Percentiles rank a stretch among this genome's conserved stretches.
Conservation (phyloP, 106 monocot genomes). For the Dioscorea alata region DNA sequence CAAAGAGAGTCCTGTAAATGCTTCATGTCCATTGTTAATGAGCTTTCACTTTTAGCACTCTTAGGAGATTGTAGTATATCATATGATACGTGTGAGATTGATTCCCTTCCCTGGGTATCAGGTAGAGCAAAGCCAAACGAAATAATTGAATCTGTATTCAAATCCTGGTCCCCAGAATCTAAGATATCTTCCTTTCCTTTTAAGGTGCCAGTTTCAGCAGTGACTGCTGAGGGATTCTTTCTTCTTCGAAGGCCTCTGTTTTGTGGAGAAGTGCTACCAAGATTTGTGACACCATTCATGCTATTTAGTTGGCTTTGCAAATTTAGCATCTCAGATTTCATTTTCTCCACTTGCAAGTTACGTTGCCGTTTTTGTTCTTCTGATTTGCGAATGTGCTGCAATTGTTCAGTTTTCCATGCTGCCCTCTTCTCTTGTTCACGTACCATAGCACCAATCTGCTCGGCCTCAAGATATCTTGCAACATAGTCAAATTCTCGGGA, state of each 20-base stretch:
- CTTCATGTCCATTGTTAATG: slow-evolving; percentile 37
- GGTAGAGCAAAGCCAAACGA: slow-evolving; percentile 36
- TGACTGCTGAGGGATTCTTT: slow-evolving; percentile 26
- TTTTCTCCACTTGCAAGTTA: slow-evolving; percentile 93
- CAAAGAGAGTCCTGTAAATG: slow-evolving; percentile 31
- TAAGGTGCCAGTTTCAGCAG: slow-evolving; percentile 5
- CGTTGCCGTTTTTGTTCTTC: slow-evolving; percentile 74
- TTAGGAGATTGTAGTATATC: slow-evolving; percentile 35
- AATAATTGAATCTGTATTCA: slow-evolving; percentile 12
- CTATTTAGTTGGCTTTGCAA: slow-evolving; percentile 73
- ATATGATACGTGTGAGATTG: slow-evolving; percentile 9
- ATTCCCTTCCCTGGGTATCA: slow-evolving; percentile 27
- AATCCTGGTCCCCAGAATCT: slow-evolving; percentile 17
- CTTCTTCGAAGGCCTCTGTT: slow-evolving; percentile 46
- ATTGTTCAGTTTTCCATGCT: slow-evolving; percentile 83
- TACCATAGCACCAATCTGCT: slow-evolving; percentile 87
- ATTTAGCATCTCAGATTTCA: slow-evolving; percentile 97
- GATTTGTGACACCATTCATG: slow-evolving; percentile 36
- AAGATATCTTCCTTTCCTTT: slow-evolving; percentile 20
- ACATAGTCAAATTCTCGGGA: slow-evolving; percentile 86
- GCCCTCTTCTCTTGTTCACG: slow-evolving; percentile 93
- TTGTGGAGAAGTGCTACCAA: slow-evolving; percentile 26
- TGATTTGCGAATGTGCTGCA: slow-evolving; percentile 73
- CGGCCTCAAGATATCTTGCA: slow-evolving; percentile 91
- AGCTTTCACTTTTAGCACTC: slow-evolving; percentile 37